Evolutionary conservation across 176 grass and related monocot genomes (phyloP), one percentile per base, ranked within the genome.

Genomic region (Oryza meyeriana): DNA sequence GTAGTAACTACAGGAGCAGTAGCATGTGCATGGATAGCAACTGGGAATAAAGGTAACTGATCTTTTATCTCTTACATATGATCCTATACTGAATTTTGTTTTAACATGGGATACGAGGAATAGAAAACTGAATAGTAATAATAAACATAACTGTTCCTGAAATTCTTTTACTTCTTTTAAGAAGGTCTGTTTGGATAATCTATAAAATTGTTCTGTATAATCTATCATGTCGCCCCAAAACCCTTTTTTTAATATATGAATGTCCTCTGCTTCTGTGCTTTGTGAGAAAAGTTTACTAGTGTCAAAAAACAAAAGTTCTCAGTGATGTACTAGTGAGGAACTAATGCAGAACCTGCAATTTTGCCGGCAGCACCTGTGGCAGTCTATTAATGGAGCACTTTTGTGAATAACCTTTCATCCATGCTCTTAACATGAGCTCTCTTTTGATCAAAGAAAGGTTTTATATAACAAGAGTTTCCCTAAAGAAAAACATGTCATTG

Each of bases 31-130:
- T 97, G 94, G 92, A 61, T 94, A 79, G 94, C 90, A 45, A 94
- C 94, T 16, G 92, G 94, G 67, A 92, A 74, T 87, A 89, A 81
- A 83, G 92, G 94, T 97, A 28, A 69, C 82, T 81, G 47, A 90
- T 70, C 30, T 26, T 83, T 55, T 71, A 58, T 75, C 65, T 39
- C 17, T 8, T 55, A 55, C 17, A 55, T 7, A 7, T 1, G 17
- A 22, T 22, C 18, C 18, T 2, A 8, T 2, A 22, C 5, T 55
- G 6, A 55, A 52, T 52, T 22, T 55, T 22, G 1, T 55, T 55
- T 55, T 8, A 55, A 55, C 48, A 55, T 22, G 12, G 41, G 12
- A 13, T 55, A 20, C 6, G 0, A 17, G 3, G 36, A 61, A 4
- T 5, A 10, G 22, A 27, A 62, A 73, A 45, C 7, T 69, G 7